These are phyloP conservation scores for Pholiota molesta DNA, from an alignment of 768 basidiomycete genomes.

Conservation along the genomic window DNA sequence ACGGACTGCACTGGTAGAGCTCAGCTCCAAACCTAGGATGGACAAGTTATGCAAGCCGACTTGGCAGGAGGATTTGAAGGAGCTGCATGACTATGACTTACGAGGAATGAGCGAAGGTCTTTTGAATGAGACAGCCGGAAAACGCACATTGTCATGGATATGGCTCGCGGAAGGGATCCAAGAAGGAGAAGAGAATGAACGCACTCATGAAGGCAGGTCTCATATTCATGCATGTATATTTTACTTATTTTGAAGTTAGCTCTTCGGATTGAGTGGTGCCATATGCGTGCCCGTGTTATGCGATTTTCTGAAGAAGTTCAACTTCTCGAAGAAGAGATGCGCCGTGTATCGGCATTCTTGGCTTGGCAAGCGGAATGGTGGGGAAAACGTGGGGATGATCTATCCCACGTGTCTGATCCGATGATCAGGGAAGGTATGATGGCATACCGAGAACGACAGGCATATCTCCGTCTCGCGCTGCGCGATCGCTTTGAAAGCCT, in stretches of 20 bases:
- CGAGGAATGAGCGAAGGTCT: not conserved
- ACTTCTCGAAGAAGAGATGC: slow-evolving; percentile 5
- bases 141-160: not conserved
- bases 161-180: not conserved
- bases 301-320: slow-evolving; percentile 3
- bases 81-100: not conserved
- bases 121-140: not conserved
- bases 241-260: not conserved
- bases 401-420: not conserved
- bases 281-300: not conserved
- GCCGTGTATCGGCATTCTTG: not conserved
- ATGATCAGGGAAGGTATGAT: not conserved
- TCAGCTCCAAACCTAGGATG: not conserved
- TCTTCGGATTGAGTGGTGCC: slow-evolving; percentile 3
- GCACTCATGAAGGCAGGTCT: not conserved
- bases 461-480: not conserved
- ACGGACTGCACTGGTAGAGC: not conserved
- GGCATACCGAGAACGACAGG: not conserved
- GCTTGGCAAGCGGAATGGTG: not conserved
- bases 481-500: not conserved
- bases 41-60: no score
- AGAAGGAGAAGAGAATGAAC: not conserved
- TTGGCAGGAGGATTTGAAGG: not conserved
- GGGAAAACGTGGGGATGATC: not conserved
- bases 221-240: not conserved